Conservation (phyloP, 176 grass and related monocot species). For the Olyra latifolia region DNA sequence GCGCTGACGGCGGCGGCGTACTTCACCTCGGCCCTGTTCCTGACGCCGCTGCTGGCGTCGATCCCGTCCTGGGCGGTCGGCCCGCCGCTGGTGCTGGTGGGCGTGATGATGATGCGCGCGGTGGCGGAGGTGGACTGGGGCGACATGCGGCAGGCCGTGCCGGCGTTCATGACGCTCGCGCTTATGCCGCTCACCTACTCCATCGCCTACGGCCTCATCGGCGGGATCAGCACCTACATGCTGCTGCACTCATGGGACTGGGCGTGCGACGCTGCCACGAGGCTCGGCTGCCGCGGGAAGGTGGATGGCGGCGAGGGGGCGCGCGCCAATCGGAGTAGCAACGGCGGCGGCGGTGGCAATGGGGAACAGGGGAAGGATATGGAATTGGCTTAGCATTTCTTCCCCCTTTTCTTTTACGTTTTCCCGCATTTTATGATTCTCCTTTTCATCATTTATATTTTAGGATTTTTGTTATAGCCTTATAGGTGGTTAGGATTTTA, state of each 20-base stretch:
- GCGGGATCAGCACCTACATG: conserved; percentile 66
- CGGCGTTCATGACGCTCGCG: conserved; percentile 75
- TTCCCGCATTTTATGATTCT: neutral
- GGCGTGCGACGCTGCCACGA: conserved; percentile 10
- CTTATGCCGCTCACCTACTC: conserved; percentile 87
- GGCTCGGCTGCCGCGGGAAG: conserved; percentile 17
- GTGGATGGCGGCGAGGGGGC: conserved; percentile 1
- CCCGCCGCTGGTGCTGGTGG: conserved; percentile 75
- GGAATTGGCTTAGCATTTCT: conserved; percentile 40
- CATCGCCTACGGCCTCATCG: conserved; percentile 85
- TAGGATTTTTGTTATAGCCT: neutral
- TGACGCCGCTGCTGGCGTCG: conserved; percentile 77
- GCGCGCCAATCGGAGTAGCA: conserved; percentile 1
- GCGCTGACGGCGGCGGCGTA: conserved; percentile 57
- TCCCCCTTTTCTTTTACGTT: neutral
- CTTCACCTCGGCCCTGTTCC: conserved; percentile 62
- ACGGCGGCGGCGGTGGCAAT: neutral
- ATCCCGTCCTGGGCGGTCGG: conserved; percentile 84
- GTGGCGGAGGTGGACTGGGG: conserved; percentile 82
- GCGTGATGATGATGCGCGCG: conserved; percentile 83
- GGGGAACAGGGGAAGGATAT: conserved; percentile 29
- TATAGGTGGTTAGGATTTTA: neutral
- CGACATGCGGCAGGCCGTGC: conserved; percentile 80
- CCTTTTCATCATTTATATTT: neutral
- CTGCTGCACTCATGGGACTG: conserved; percentile 73